Base-by-base conservation (phyloP, 805 yeast species). In the Lipomyces kockii region DNA sequence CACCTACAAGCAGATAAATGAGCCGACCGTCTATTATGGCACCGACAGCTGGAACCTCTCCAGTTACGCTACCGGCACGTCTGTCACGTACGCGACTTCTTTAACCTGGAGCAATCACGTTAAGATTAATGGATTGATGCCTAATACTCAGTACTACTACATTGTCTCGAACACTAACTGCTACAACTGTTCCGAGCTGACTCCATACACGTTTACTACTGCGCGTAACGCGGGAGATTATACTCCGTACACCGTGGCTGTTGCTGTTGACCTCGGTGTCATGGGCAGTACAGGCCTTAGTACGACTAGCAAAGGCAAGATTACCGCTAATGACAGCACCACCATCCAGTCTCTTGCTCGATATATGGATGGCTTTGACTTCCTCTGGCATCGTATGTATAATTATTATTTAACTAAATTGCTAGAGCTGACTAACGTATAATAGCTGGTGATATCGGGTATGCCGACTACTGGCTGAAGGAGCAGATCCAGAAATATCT, bases 391-490 rank as follows among this genome's bases (percentile, higher is more conserved):
- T 11, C 62, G 62, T 59, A 59, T 20, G 62, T n/a, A 12, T 2
- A 11, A 7, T 17, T 53, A 3, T 14, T 3, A 7, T 22, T 59
- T 29, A n/a, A 29, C 25, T 11, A 32, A 20, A 14, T 1, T 3
- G 63, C 58, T 22, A 25, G 27, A 25, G 27, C 14, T 37, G 34
- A 25, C 32, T 17, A 32, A 27, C 22, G n/a, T n/a, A 52, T 20
- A 60, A 58, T 74, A 51, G 68, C 71, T 14, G 77, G 77, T 29
- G 77, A 75, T 62, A 64, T 75, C 60, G 76, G 72, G 49, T 75
- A 75, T 61, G 74, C 77, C 35, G 77, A 75, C 68, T 68, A 73
- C 60, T 75, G 76, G 75, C 72, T 75, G 51, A 65, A 68, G 62
- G 73, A 71, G 63, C 64, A 63, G 61, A 46, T 58, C 58, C 64